Evolutionary conservation across 495 filamentous ascomycete species (phyloP), one percentile per base, ranked within the genome.

Genomic region (Amorphotheca resinae): DNA sequence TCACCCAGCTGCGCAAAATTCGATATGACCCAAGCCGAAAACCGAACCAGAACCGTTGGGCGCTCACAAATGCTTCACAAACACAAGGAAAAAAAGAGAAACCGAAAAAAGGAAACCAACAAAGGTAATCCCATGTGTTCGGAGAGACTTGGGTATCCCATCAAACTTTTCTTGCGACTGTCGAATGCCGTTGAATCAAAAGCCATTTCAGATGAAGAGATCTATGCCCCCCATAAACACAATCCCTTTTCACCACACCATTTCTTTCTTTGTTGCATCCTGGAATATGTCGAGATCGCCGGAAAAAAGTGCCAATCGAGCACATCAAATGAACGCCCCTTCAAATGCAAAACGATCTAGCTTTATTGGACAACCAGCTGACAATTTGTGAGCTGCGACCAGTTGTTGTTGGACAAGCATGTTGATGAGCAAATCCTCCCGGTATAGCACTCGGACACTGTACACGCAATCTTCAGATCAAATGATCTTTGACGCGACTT

Each of bases 131-230:
- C n/a, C n/a, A n/a, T n/a, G n/a, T n/a, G n/a, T n/a, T n/a, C n/a
- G n/a, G 32, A 17, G 32, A 16, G 4, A 34, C 32, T 6, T n/a
- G 16, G 6, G 16, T 34, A n/a, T 16, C 9, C 14, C 32, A 16
- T 34, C 25, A 28, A 5, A 11, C 5, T n/a, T 28, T 28, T 28
- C 25, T 28, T 11, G 25, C 6, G 14, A 34, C 6, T 16, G 14
- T 5, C 32, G 16, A 34, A 16, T 34, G 26, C 6, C 7, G 32
- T 34, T n/a, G 16, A 17, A 34, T 34, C 14, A 14, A 6, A 34
- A 34, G 32, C 32, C 38, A 7, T 30, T 30, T 31, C 38, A 41
- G 22, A 41, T 31, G 8, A 30, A 41, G 38, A 41, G 22, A 28
- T 41, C 38, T 30, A 41, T 41, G 36, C 17, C 23, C 22, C 11